Conservation (phyloP, 768 basidiomycete genomes). For the Cyclocybe aegerita region DNA sequence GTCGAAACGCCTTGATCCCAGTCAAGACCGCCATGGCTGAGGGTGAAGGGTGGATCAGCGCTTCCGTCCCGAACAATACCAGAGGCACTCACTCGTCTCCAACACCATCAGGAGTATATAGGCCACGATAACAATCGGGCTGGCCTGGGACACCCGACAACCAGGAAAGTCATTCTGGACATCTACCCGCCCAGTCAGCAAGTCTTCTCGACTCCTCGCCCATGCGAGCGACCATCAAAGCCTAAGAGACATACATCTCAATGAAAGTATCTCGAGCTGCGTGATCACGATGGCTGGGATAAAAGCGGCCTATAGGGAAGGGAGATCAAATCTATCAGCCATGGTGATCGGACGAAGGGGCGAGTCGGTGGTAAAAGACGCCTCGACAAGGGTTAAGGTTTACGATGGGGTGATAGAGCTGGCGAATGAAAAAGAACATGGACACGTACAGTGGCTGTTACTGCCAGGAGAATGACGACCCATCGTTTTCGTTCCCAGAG, state of each 20-base stretch:
- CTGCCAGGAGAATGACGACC: conserved; percentile 29
- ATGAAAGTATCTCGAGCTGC: conserved; percentile 30
- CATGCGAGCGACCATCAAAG: background rate
- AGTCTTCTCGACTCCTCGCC: background rate
- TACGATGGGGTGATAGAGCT: too few relatives aligned
- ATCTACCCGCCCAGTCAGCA: conserved; percentile 8
- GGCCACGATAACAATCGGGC: conserved; percentile 34
- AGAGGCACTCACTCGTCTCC: conserved; percentile 36
- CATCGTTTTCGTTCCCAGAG: conserved; percentile 39
- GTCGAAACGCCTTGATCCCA: conserved; percentile 33
- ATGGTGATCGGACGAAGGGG: too few relatives aligned
- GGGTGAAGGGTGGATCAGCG: background rate
- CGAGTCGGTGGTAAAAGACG: too few relatives aligned
- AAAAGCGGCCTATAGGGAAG: conserved; percentile 24
- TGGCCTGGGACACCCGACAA: conserved; percentile 31
- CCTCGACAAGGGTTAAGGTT: too few relatives aligned
- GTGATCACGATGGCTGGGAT: conserved; percentile 30
- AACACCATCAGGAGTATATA: conserved; percentile 37
- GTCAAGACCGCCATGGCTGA: conserved; percentile 38
- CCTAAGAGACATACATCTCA: conserved; percentile 26
- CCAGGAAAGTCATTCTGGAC: conserved; percentile 22
- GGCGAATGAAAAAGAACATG: background rate
- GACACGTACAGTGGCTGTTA: conserved; percentile 19
- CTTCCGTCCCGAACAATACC: background rate
- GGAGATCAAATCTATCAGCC: background rate